Base-by-base conservation (phyloP, 768 basidiomycete species). In the Tricholoma sp. region DNA sequence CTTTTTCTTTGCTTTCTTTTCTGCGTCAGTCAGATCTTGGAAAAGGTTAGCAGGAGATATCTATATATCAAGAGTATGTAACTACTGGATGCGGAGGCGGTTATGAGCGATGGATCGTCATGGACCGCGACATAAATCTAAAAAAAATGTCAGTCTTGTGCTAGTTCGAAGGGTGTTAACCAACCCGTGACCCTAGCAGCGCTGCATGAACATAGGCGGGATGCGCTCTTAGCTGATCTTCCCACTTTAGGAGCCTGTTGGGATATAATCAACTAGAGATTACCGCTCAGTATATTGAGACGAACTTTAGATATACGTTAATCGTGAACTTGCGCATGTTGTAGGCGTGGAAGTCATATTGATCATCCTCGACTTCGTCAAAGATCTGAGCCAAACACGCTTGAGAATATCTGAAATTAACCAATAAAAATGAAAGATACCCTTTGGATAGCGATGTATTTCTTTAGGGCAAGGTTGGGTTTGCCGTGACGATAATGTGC, bases 301-400 rank as follows among this genome's bases (percentile, higher is more conserved):
- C 89, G 58, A 62, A 98, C 96, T 85, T 83, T 53, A 90, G 58
- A 68, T 98, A 98, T 11, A 92, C 83, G 53, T 86, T 88, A 33
- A 98, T 72, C 7, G 90, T 96, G 64, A 86, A 90, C 63, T 91
- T 94, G 53, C 97, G 86, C 61, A 98, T 61, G 61, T 91, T 91
- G 70, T 98, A 99, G 6, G 89, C 85, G 68, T 99, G 97, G 79
- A 99, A 99, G 70, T 99, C 97, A 63, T 89, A 98, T 71, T 98
- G 94, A 65, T 97, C 95, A 61, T 98, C 94, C 60, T 97, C 93
- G 60, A 90, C 82, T 52, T 89, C 89, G 53, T 87, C 80, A 68
- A 96, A 98, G 13, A 86, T 73, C 91, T 91, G 29, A 50, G 32
- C n/a, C n/a, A n/a, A n/a, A 10, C 2, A 32, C 0, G 29, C 58